Evolutionary conservation across 371 early-diverging fungal species (phyloP), one percentile per base, ranked within the genome.

Genomic region (Nosema muscidifuracis): DNA sequence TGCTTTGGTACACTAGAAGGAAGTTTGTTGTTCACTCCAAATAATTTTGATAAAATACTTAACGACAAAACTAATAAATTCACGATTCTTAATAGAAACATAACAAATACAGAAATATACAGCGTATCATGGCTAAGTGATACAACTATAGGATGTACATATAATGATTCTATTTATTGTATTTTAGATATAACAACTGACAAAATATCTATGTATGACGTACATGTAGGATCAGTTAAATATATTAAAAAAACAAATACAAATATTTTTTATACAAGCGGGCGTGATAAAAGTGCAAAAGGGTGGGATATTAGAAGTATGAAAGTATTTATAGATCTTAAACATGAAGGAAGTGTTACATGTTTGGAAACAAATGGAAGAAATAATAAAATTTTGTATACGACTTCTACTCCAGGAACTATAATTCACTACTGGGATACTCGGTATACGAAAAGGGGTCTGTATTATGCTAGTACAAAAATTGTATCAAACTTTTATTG

Each of bases 381-480:
- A 2, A 57, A 66, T 40, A 57, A 53, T 10, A 55, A 66, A 38
- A 13, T 57, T 33, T 26, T 66, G n/a, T 66, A 66, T 28, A 57
- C 50, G n/a, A 66, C 67, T 2, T 36, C 53, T 24, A 51, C 44
- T 4, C 67, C 67, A 47, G 67, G 67, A 20, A 66, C 67, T 2
- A 30, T 31, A 12, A n/a, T 66, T 9, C 16, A 66, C 30, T 38
- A 22, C 15, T 66, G 67, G 67, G 67, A 66, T 50, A 36, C 22
- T 1, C 3, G 67, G n/a, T 66, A 66, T 31, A 66, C 67, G 2
- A 51, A 47, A n/a, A 53, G 42, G 33, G 67, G 67, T 7, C n/a
- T 34, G 55, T 51, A 51, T 33, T 13, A 26, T 18, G 34, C 51
- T 38, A 57, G 20, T 24, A 33, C 22, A 34, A 50, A 47, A 22